phyloP scores from a whole-genome alignment of 1,284 basidiomycete species.

The Calocybe gambosa region DNA sequence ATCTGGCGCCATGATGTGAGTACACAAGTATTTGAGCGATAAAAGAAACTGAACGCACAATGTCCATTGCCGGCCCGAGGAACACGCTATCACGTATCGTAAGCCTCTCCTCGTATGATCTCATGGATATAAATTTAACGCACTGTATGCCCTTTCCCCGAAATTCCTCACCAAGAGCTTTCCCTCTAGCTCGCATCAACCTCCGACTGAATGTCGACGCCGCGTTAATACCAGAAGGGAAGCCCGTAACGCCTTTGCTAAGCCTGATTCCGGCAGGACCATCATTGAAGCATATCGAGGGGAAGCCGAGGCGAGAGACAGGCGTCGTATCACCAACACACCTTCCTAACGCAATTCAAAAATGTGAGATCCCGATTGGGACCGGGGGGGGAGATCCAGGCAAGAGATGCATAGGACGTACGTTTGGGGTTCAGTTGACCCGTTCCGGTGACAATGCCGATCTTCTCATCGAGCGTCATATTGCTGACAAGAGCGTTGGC shows the following conservation, averaged over 20 bases:
- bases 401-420: constrained; percentile 12
- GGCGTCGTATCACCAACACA: constrained; percentile 55
- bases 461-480: constrained; percentile 43
- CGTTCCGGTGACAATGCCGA: constrained; percentile 43
- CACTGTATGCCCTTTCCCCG: constrained; percentile 68
- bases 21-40: neutral
- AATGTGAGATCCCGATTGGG: too few species aligned
- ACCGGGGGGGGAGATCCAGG: neutral
- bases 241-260: constrained; percentile 46
- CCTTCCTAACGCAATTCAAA: constrained; percentile 29
- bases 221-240: constrained; percentile 49
- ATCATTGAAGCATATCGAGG: constrained; percentile 46
- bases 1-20: constrained; percentile 25
- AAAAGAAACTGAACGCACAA: constrained; percentile 31
- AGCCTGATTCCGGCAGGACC: constrained; percentile 50
- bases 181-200: constrained; percentile 55
- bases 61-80: constrained; percentile 56
- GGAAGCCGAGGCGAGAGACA: constrained; percentile 39
- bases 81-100: constrained; percentile 31
- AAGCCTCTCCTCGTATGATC: neutral
- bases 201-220: constrained; percentile 49
- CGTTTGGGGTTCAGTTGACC: constrained; percentile 37
- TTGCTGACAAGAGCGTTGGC: constrained; percentile 30
- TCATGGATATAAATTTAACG: constrained; percentile 11
- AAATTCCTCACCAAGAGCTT: constrained; percentile 70